Evolutionary conservation across 2,329 filamentous ascomycete species (phyloP).

Genomic region (Neonectria faginata): DNA sequence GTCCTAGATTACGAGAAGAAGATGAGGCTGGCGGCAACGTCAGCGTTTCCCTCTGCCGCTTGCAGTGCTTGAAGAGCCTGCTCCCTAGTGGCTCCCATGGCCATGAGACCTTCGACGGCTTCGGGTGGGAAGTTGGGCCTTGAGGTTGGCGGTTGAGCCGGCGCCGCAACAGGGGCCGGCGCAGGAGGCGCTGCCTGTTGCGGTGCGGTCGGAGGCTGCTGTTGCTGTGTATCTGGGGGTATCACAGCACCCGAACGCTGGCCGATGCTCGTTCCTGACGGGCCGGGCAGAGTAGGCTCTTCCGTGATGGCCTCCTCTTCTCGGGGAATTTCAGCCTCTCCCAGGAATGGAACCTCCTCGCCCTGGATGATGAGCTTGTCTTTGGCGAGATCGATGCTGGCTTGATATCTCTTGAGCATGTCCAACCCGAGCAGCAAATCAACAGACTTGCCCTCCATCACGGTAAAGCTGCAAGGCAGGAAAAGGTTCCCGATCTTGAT

Average conservation of each 20-base stretch:
- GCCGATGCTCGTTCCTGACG: constrained; percentile 90
- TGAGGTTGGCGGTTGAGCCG: constrained; percentile 44
- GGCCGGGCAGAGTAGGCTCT: constrained; percentile 87
- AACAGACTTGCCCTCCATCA: constrained; percentile 98
- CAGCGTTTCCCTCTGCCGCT: constrained; percentile 86
- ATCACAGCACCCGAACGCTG: constrained; percentile 82
- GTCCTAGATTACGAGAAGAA: constrained; percentile 55
- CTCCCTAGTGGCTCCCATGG: constrained; percentile 80
- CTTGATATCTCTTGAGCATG: constrained; percentile 97
- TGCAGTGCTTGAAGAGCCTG: constrained; percentile 84
- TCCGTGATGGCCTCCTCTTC: constrained; percentile 79
- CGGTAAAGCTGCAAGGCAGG: constrained; percentile 94
- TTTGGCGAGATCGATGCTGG: constrained; percentile 86
- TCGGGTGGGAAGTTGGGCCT: constrained; percentile 64
- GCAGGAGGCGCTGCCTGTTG: constrained; percentile 40
- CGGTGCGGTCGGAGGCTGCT: constrained; percentile 41
- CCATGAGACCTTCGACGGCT: constrained; percentile 79
- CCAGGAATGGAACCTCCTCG: constrained; percentile 88
- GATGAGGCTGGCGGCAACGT: constrained; percentile 86
- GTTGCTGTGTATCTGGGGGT: constrained; percentile 42
- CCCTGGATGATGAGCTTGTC: constrained; percentile 90
- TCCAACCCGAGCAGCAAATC: constrained; percentile 93
- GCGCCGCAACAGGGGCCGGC: constrained; percentile 43
- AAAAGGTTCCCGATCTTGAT: constrained; percentile 92
- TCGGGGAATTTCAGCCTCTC: constrained; percentile 95